These are phyloP conservation scores for Hylodesmum podocarpum DNA, from an alignment of 306 rosid genomes.

Conservation along the genomic window DNA sequence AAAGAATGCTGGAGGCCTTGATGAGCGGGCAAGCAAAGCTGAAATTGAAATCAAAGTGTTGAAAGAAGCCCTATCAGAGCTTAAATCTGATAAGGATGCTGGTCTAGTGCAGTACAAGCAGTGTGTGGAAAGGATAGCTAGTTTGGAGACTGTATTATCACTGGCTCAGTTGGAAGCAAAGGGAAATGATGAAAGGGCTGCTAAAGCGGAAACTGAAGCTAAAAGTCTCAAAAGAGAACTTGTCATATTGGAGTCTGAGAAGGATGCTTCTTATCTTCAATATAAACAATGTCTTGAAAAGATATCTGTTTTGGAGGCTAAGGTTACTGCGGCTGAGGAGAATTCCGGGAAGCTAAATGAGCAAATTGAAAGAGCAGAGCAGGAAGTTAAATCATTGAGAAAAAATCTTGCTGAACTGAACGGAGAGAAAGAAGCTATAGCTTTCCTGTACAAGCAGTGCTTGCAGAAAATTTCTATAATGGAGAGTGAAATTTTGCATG, in stretches of 20 bases:
- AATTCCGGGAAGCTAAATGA: conserved; percentile 61
- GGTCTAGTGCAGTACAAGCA: conserved; percentile 66
- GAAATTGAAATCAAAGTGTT: conserved; percentile 77
- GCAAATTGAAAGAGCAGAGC: conserved; percentile 58
- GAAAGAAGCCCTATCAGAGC: conserved; percentile 69
- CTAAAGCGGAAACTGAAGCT: conserved; percentile 67
- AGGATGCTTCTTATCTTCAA: conserved; percentile 63
- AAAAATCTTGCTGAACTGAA: conserved; percentile 45
- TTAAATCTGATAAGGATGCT: conserved; percentile 68
- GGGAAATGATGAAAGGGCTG: conserved; percentile 55
- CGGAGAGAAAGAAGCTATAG: conserved; percentile 69
- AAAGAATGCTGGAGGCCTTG: conserved; percentile 63
- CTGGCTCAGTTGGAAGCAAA: conserved; percentile 52
- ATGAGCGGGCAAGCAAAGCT: conserved; percentile 82
- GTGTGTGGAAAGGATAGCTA: conserved; percentile 70
- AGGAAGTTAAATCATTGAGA: conserved; percentile 62
- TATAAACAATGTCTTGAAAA: conserved; percentile 62
- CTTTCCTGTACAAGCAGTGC: conserved; percentile 61
- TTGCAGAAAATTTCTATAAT: conserved; percentile 60
- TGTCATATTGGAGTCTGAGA: conserved; percentile 64
- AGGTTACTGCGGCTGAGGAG: conserved; percentile 68
- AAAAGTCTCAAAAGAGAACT: conserved; percentile 60
- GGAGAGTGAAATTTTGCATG: conserved; percentile 69
- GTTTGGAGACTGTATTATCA: conserved; percentile 56
- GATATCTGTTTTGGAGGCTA: conserved; percentile 70